These are phyloP conservation scores for Cryoendolithus antarcticus DNA, from an alignment of 2,329 filamentous ascomycete species.

Conservation along the genomic window DNA sequence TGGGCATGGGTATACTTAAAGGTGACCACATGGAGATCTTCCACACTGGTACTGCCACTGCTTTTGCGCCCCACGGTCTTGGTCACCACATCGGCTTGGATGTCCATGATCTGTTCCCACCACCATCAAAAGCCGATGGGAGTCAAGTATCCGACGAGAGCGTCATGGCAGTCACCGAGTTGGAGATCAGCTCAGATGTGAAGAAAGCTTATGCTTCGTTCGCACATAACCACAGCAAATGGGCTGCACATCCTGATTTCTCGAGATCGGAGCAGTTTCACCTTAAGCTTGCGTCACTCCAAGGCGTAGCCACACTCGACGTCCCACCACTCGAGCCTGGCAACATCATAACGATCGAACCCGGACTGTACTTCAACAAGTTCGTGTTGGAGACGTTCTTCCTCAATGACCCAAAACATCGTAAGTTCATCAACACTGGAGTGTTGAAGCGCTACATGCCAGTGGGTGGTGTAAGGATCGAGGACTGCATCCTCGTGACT, in stretches of 20 bases:
- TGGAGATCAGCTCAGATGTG: too few species aligned
- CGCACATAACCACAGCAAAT: too few species aligned
- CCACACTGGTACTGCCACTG: conserved; percentile 28
- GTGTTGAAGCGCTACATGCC: conserved; percentile 57
- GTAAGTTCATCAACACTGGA: conserved; percentile 50
- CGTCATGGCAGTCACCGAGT: too few species aligned
- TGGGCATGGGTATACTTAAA: conserved; percentile 63
- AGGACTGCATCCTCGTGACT: conserved; percentile 75
- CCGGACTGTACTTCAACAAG: conserved; percentile 68
- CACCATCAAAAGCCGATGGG: too few species aligned
- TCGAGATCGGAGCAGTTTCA: background rate
- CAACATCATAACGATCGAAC: conserved; percentile 86
- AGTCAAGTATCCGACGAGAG: too few species aligned
- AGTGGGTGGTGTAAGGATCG: conserved; percentile 82
- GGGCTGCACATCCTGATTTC: background rate
- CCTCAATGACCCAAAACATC: conserved; percentile 47
- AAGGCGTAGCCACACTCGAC: background rate
- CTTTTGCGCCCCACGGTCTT: conserved; percentile 38
- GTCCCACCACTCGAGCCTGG: conserved; percentile 38
- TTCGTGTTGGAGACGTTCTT: conserved; percentile 56
- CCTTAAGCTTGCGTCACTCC: background rate
- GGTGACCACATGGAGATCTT: conserved; percentile 38
- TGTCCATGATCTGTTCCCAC: conserved; percentile 34
- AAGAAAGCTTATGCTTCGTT: too few species aligned
- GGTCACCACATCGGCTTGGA: conserved; percentile 40